phyloP scores from a whole-genome alignment of 2,329 filamentous ascomycete genomes.

The Claviceps sp. region DNA sequence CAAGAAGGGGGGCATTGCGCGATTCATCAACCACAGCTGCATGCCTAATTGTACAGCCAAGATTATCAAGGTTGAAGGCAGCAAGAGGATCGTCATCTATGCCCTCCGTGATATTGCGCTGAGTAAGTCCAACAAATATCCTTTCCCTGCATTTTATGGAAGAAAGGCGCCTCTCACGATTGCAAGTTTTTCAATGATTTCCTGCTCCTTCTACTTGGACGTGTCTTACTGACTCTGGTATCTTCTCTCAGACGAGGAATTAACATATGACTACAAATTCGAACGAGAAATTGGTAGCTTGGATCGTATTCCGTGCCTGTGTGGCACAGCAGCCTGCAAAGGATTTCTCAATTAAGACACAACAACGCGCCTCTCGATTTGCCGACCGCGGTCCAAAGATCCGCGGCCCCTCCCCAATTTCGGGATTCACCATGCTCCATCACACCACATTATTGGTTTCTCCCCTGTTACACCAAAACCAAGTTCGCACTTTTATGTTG shows the following conservation, averaged over 20 bases:
- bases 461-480: not conserved
- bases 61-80: conserved; percentile 97
- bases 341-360: conserved; percentile 82
- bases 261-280: conserved; percentile 99
- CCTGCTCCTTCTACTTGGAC: not conserved
- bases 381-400: no score
- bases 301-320: conserved; percentile 94
- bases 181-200: not conserved
- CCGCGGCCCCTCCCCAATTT: no score
- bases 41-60: conserved; percentile 98
- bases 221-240: not conserved
- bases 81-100: conserved; percentile 98
- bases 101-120: conserved; percentile 86
- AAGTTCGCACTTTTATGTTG: not conserved
- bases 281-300: conserved; percentile 91
- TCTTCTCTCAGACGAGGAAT: conserved; percentile 66
- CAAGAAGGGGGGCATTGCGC: conserved; percentile 93
- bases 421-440: not conserved
- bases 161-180: not conserved
- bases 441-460: conserved; percentile 1
- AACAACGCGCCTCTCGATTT: not conserved
- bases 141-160: not conserved
- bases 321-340: conserved; percentile 91
- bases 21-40: conserved; percentile 98
- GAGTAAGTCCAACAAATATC: conserved; percentile 48